Evolutionary conservation across 192 early-diverging fungal species (phyloP), one percentile per base, ranked within the genome.

Genomic region (Gaertneriomyces sp.): DNA sequence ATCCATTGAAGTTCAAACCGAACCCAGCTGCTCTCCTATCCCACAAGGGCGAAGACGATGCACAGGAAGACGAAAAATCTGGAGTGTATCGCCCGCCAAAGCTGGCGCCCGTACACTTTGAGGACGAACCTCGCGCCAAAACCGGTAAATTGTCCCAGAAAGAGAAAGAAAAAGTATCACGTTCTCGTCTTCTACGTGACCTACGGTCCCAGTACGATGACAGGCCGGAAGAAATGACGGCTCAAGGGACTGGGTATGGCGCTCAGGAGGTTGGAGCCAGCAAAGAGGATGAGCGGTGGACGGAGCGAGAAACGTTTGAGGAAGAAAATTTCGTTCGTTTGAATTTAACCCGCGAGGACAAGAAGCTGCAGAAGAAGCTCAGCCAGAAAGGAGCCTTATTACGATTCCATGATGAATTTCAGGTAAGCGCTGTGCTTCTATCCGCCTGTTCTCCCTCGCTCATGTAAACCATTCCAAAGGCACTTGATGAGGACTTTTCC

Each of bases 1-100:
- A 98, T 67, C 91, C 94, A n/a, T 76, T 94, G 61, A 81, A 88
- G 52, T 98, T 94, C 81, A 90, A 89, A 68, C 96, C 96, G 3
- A 95, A 95, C 74, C 91, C 91, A 17, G 14, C 58, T 11, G 53
- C 46, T 6, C 56, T 73, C 57, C 14, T 74, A 25, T 20, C 60
- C 41, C 3, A 47, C 14, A 38, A 72, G 17, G n/a, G 7, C 2
- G 41, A 17, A 14, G 62, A 40, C 42, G 55, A 47, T 33, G 62
- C 46, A 14, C 76, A 80, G 7, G 80, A 72, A 20, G 79, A 79
- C 17, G 68, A 73, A 16, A 56, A 45, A 16, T 74, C 75, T 43
- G 89, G 90, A n/a, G 63, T 96, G 7, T 98, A 98, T 76, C 81
- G 81, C 45, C 90, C 92, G 39, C 93, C 94, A 16, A 89, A 86